phyloP scores from a whole-genome alignment of 495 filamentous ascomycete genomes.

The Penicillium canescens region DNA sequence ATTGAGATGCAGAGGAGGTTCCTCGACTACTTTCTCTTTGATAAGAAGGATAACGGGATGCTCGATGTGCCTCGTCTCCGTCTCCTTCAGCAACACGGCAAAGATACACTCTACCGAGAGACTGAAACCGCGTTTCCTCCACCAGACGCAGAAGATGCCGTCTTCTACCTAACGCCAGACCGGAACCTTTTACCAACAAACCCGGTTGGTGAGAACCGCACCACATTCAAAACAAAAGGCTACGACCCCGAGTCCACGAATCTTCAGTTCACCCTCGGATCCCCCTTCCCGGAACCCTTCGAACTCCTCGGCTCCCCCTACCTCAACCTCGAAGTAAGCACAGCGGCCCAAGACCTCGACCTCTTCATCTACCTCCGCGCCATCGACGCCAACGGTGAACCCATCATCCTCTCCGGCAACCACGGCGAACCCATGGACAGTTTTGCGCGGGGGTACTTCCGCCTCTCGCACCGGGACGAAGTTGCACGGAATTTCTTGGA shows the following conservation, averaged over 20 bases:
- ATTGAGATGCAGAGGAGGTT: too few relatives aligned
- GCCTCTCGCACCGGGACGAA: slow-evolving; percentile 2
- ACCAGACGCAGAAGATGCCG: not conserved
- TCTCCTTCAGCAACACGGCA: too few relatives aligned
- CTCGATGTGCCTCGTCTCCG: too few relatives aligned
- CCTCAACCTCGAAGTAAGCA: not conserved
- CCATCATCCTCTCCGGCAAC: not conserved
- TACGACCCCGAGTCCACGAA: too few relatives aligned
- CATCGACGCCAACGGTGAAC: too few relatives aligned
- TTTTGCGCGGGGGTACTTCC: not conserved
- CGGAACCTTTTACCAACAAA: not conserved
- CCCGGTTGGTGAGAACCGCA: too few relatives aligned
- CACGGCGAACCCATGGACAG: slow-evolving; percentile 3
- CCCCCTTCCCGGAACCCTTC: not conserved
- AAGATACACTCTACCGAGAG: not conserved
- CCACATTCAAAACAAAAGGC: too few relatives aligned
- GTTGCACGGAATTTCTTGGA: not conserved
- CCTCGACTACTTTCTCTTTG: too few relatives aligned
- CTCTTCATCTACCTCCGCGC: not conserved
- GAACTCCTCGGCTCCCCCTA: not conserved
- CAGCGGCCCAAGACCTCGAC: not conserved
- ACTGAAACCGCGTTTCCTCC: not conserved
- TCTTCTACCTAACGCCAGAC: not conserved
- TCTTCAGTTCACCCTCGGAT: not conserved
- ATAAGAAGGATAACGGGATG: too few relatives aligned